Evolutionary conservation across 306 rosid species (phyloP).

Genomic region (Canavalia ensiformis): DNA sequence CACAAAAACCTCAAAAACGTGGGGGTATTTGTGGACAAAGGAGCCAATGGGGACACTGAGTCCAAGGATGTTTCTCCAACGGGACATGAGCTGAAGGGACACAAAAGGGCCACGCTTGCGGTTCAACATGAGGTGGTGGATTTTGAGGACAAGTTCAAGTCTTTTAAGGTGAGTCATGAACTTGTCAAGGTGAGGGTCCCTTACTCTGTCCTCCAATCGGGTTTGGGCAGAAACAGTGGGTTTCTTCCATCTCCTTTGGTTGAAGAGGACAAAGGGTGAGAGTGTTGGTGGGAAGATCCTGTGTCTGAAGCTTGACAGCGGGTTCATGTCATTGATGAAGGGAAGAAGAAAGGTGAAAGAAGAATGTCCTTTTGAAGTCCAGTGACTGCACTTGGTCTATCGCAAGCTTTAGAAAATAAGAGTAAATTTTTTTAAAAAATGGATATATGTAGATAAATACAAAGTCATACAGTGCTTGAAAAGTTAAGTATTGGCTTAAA

Average conservation of each 20-base stretch:
- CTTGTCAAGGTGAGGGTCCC: slow-evolving; percentile 72
- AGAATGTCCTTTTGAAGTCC: slow-evolving; percentile 80
- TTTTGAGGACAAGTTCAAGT: slow-evolving; percentile 60
- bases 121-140: slow-evolving; percentile 57
- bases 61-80: slow-evolving; percentile 68
- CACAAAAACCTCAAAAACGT: slow-evolving; percentile 70
- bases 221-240: slow-evolving; percentile 71
- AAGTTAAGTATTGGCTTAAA: neutral
- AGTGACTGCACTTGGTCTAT: slow-evolving; percentile 71
- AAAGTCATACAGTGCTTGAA: slow-evolving; percentile 12
- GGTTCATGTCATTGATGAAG: slow-evolving; percentile 33
- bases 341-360: slow-evolving; percentile 42
- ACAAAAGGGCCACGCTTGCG: slow-evolving; percentile 74
- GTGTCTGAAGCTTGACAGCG: slow-evolving; percentile 34
- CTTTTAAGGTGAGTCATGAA: slow-evolving; percentile 56
- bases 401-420: slow-evolving; percentile 63
- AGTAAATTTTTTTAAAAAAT: slow-evolving; percentile 22
- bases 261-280: slow-evolving; percentile 41
- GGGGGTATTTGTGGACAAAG: slow-evolving; percentile 69
- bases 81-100: slow-evolving; percentile 73
- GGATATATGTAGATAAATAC: slow-evolving; percentile 25
- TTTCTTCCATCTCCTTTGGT: slow-evolving; percentile 75
- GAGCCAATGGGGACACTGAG: slow-evolving; percentile 61
- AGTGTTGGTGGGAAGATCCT: slow-evolving; percentile 27
- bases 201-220: slow-evolving; percentile 71